These are phyloP conservation scores for Lasiosphaeria ovina DNA, from an alignment of 495 filamentous ascomycete species.

Conservation along the genomic window DNA sequence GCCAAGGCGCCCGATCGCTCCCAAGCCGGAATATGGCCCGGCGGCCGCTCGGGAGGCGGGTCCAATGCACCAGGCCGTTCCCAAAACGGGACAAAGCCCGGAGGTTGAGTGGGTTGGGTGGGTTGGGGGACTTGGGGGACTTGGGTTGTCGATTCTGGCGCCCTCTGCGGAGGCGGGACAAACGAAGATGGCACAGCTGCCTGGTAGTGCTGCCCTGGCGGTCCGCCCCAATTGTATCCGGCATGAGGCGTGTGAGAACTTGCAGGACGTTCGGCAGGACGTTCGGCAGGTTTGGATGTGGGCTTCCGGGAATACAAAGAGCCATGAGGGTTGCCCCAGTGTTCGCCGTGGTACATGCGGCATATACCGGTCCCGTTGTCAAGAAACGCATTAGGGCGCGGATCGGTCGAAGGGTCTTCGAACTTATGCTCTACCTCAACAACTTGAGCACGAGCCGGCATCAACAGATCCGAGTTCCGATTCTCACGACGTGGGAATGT, in stretches of 20 bases:
- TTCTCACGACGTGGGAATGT: conserved; percentile 9
- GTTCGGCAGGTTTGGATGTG: conserved; percentile 23
- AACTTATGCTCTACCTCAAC: conserved; percentile 45
- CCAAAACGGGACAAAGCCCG: too few species aligned
- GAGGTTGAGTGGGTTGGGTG: too few species aligned
- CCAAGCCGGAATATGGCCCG: too few species aligned
- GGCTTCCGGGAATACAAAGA: conserved; percentile 12
- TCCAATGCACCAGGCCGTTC: too few species aligned
- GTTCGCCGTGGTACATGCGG: conserved; percentile 49
- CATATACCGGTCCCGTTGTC: conserved; percentile 39
- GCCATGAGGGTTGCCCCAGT: conserved; percentile 44
- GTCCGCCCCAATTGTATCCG: background rate
- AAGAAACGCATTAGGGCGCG: conserved; percentile 51
- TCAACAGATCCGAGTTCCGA: conserved; percentile 30
- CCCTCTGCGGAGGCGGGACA: too few species aligned
- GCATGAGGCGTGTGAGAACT: conserved; percentile 23
- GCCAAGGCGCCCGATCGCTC: too few species aligned
- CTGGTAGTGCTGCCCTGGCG: background rate
- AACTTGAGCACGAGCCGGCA: conserved; percentile 36
- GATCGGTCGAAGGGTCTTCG: conserved; percentile 38
- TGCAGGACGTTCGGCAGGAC: conserved; percentile 20
- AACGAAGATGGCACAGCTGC: background rate
- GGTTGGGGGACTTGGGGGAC: too few species aligned
- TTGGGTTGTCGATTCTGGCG: background rate
- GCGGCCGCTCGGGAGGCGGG: too few species aligned